Conservation (phyloP, 176 grass and related monocot genomes). For the Carex kokanica region DNA sequence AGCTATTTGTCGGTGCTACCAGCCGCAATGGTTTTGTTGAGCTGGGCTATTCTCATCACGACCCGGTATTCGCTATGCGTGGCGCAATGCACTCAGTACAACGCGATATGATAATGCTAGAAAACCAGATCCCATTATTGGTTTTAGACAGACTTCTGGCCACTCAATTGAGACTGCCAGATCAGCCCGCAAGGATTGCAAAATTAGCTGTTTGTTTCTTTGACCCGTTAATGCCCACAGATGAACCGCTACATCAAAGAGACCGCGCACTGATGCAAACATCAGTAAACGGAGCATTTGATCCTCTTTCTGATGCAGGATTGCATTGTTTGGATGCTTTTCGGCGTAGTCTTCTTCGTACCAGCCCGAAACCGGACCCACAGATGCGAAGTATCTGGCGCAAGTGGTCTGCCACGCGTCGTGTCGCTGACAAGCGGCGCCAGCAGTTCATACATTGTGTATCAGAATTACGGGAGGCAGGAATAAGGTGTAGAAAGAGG, state of each 20-base stretch:
- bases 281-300: slow-evolving; percentile 42
- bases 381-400: slow-evolving; percentile 40
- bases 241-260: slow-evolving; percentile 48
- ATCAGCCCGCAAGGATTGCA: slow-evolving; percentile 43
- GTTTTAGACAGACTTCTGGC: slow-evolving; percentile 64
- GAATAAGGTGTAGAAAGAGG: slow-evolving; percentile 57
- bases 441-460: slow-evolving; percentile 94
- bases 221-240: slow-evolving; percentile 79
- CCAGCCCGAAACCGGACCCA: slow-evolving; percentile 38
- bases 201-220: slow-evolving; percentile 72
- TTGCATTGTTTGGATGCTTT: slow-evolving; percentile 89
- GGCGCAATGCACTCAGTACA: slow-evolving; percentile 66
- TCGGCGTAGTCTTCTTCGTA: slow-evolving; percentile 67
- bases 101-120: slow-evolving; percentile 93
- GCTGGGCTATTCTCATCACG: slow-evolving; percentile 60
- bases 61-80: slow-evolving; percentile 81
- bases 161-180: slow-evolving; percentile 44
- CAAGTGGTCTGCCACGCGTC: slow-evolving; percentile 45
- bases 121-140: slow-evolving; percentile 98
- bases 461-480: slow-evolving; percentile 71
- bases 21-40: slow-evolving; percentile 45
- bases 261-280: slow-evolving; percentile 46
- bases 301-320: slow-evolving; percentile 52
- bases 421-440: slow-evolving; percentile 73
- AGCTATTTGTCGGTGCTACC: slow-evolving; percentile 66